These are phyloP conservation scores for Botrytis cinerea DNA, from an alignment of 2,329 filamentous ascomycete genomes.

Conservation along the genomic window DNA sequence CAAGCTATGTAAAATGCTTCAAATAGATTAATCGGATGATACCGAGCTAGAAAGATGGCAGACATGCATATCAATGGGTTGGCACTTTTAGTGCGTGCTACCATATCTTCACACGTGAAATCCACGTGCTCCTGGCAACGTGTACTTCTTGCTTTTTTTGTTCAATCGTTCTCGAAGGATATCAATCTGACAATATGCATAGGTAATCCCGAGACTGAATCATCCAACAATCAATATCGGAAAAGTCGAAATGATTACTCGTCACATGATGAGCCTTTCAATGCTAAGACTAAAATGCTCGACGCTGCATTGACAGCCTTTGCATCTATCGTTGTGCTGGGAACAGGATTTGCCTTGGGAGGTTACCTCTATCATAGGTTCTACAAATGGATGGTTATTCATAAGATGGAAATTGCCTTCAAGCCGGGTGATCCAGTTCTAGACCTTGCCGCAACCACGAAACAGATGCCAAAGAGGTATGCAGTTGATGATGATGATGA, in stretches of 20 bases:
- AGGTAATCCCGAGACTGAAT: background rate
- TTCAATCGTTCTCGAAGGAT: background rate
- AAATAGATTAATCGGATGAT: background rate
- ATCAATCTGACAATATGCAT: background rate
- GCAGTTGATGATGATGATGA: constrained; percentile 32
- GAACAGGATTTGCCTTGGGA: constrained; percentile 62
- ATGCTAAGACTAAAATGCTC: constrained; percentile 58
- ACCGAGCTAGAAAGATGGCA: constrained; percentile 2
- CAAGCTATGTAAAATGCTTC: background rate
- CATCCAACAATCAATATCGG: background rate
- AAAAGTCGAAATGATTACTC: background rate
- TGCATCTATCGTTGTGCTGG: constrained; percentile 72
- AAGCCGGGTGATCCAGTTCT: constrained; percentile 87
- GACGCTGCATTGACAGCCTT: constrained; percentile 76
- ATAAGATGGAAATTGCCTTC: constrained; percentile 92
- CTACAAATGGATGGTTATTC: constrained; percentile 89
- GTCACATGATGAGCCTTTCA: constrained; percentile 18
- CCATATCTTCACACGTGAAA: background rate
- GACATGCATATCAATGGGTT: background rate
- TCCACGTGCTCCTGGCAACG: background rate
- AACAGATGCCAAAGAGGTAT: constrained; percentile 49
- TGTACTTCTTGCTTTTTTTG: background rate
- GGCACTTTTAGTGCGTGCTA: background rate
- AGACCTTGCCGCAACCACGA: constrained; percentile 71
- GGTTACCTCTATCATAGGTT: constrained; percentile 77